These are phyloP conservation scores for Artomyces pyxidatus DNA, from an alignment of 768 basidiomycete species.

Conservation along the genomic window DNA sequence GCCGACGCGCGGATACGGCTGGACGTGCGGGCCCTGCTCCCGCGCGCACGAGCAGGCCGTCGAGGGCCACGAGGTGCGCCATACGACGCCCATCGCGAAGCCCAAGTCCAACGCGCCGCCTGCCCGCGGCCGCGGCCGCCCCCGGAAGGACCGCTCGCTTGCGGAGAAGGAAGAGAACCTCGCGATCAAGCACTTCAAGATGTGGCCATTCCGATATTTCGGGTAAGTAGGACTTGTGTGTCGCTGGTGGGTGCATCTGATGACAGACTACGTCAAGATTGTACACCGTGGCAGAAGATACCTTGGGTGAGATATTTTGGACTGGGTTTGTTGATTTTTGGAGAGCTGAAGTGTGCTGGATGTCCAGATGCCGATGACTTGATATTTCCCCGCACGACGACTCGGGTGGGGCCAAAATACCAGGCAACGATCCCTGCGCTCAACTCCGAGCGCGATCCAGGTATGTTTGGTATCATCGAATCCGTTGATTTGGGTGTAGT, in stretches of 20 bases:
- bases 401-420: constrained; percentile 82
- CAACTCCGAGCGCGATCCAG: constrained; percentile 23
- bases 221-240: constrained; percentile 47
- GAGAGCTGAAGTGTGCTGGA: neutral
- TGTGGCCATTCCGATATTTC: constrained; percentile 96
- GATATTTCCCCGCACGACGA: constrained; percentile 90
- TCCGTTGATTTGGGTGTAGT: neutral
- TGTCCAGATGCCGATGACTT: constrained; percentile 86
- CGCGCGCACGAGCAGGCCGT: constrained; percentile 81
- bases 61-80: constrained; percentile 57
- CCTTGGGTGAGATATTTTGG: constrained; percentile 77
- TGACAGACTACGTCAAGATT: constrained; percentile 44
- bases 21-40: constrained; percentile 95
- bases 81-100: constrained; percentile 40
- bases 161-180: constrained; percentile 74
- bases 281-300: constrained; percentile 89
- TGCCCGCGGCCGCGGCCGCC: constrained; percentile 63
- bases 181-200: constrained; percentile 77
- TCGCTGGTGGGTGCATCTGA: constrained; percentile 11
- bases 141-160: constrained; percentile 64
- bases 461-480: constrained; percentile 6
- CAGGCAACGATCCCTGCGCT: constrained; percentile 52
- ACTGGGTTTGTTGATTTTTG: constrained; percentile 8
- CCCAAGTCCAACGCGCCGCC: constrained; percentile 68
- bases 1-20: constrained; percentile 92